Percentiles rank a stretch among this genome's conserved stretches.
phyloP scores from a whole-genome alignment of 331 rosid genomes.

The Pyrus hybrid region DNA sequence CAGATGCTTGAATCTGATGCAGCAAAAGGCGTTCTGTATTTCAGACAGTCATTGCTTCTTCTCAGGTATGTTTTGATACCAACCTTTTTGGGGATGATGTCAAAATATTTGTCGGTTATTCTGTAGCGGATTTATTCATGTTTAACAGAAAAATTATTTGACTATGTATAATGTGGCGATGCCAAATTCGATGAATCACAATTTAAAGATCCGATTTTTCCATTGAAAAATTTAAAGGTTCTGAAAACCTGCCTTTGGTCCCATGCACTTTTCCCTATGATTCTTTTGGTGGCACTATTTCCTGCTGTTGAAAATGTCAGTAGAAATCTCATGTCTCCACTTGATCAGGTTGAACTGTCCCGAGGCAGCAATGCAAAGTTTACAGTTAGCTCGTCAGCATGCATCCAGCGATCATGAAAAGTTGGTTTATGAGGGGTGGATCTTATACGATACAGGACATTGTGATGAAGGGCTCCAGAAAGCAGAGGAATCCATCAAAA shows the following conservation, averaged over 20 bases:
- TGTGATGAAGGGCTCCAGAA: constrained; percentile 81
- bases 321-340: constrained; percentile 12
- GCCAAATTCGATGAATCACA: not conserved
- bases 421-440: constrained; percentile 94
- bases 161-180: not conserved
- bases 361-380: constrained; percentile 91
- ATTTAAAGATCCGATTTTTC: not conserved
- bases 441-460: constrained; percentile 86
- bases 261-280: constrained; percentile 10
- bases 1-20: constrained; percentile 97
- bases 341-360: constrained; percentile 80
- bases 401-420: constrained; percentile 80
- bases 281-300: constrained; percentile 3
- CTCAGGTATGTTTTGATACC: constrained; percentile 52
- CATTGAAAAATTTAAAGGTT: not conserved
- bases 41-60: constrained; percentile 95
- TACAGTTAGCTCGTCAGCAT: constrained; percentile 81
- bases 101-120: not conserved
- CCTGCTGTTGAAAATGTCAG: not conserved
- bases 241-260: not conserved
- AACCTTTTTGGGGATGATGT: not conserved
- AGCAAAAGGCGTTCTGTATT: constrained; percentile 79
- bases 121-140: not conserved
- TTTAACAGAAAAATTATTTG: not conserved
- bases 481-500: constrained; percentile 84